Conservation (phyloP, 192 early-diverging fungal species). For the Coemansia umbellata region DNA sequence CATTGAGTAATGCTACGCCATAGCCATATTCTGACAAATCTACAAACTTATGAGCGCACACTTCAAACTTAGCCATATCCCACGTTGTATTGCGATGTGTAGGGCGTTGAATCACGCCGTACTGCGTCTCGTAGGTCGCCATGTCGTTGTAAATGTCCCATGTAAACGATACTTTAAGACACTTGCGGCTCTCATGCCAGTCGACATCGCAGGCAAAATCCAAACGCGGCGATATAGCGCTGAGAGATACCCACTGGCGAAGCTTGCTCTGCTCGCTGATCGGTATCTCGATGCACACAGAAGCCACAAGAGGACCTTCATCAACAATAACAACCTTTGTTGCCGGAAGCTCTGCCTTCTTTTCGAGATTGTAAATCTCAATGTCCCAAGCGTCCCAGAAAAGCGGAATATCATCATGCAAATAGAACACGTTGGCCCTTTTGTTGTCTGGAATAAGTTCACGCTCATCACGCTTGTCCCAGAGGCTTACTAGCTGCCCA, state of each 20-base stretch:
- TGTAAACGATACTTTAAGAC: constrained; percentile 91
- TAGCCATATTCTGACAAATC: constrained; percentile 95
- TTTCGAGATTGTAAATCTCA: constrained; percentile 93
- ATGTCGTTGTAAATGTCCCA: constrained; percentile 78
- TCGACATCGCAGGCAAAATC: constrained; percentile 88
- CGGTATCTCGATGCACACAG: constrained; percentile 62
- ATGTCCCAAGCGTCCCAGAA: constrained; percentile 89
- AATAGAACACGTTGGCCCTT: constrained; percentile 64
- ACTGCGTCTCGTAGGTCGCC: constrained; percentile 95
- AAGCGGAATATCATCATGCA: constrained; percentile 85
- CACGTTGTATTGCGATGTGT: constrained; percentile 95
- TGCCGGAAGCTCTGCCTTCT: constrained; percentile 58
- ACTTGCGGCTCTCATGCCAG: constrained; percentile 89
- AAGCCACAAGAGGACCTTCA: constrained; percentile 75
- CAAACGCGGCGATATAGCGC: constrained; percentile 64
- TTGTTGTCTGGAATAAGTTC: constrained; percentile 44
- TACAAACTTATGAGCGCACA: constrained; percentile 94
- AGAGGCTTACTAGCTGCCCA: constrained; percentile 70
- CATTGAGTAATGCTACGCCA: constrained; percentile 91
- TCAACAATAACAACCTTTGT: constrained; percentile 57
- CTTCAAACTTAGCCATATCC: constrained; percentile 90
- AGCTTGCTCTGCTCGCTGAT: constrained; percentile 67
- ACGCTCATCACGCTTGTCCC: constrained; percentile 56
- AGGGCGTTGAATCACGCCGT: constrained; percentile 85
- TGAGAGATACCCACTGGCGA: constrained; percentile 72